Base-by-base conservation (phyloP, 2,329 filamentous ascomycete genomes). In the Talaromyces pinophilus region DNA sequence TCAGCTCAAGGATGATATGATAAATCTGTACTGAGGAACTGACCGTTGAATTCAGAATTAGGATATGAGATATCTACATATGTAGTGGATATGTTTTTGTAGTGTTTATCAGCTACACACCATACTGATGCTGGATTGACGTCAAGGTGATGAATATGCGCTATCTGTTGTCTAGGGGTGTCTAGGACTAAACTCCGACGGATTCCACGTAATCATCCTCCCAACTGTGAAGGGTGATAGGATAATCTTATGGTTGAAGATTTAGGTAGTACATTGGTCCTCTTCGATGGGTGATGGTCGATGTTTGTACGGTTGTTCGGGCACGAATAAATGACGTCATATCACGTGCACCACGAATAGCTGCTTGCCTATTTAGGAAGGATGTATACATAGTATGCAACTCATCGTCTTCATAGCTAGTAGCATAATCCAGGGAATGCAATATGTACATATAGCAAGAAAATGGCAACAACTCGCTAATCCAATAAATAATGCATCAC, bases 61-160 rank as follows among this genome's bases (percentile, higher is more conserved):
- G 11, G 35, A 38, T 38, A 38, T 15, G 11, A 25, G 35, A 5
- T 38, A 44, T 2, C 3, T 25, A 25, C 25, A 25, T 25, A 25
- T 25, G 25, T 6, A 3, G 2, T 3, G 17, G 42, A 17, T 4
- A 7, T n/a, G 7, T 19, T 44, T 44, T n/a, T 40, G 19, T 10
- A 25, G 48, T 52, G 22, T 33, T 33, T 54, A 33, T n/a, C 15
- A 33, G 50, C 25, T 52, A n/a, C 48, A 52, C 25, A 52, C 13
- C 17, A 42, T 8, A 6, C 33, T 57, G 61, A 63, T 57, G 61
- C 50, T 33, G 61, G 48, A 52, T 54, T 63, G 61, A 63, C 61
- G 61, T 63, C 61, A 63, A 54, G 1, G 35, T 63, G 61, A 63
- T 44, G 50, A 54, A 54, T 15, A 25, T 17, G 11, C 1, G 3